Base-by-base conservation (phyloP, 129 eudicot species). In the Chrysanthemum lavandulifolium region DNA sequence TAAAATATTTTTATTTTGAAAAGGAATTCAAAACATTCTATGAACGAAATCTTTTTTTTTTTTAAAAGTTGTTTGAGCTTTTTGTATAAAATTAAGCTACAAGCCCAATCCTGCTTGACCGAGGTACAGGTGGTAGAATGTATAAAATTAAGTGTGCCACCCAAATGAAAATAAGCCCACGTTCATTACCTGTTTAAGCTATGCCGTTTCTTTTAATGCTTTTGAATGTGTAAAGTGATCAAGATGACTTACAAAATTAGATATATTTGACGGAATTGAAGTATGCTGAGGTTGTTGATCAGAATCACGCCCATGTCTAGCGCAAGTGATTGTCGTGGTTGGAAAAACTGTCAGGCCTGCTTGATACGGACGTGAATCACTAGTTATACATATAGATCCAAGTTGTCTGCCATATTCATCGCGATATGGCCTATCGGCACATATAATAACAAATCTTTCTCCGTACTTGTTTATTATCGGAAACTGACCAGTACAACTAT, bases 401-500 rank as follows among this genome's bases (percentile, higher is more conserved):
- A 79, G 57, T 55, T 86, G 23, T 47, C 75, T 62, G 7, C 88
- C 83, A 27, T 76, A 74, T 65, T 77, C 86, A 68, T 88, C 92
- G 7, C 83, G 86, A 21, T 75, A 81, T 6, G 97, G 96, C 0
- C 93, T 80, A 51, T 86, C 81, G 11, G 96, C 79, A 47, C 75
- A 74, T 15, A 86, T 23, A 6, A 85, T 74, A 65, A 67, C 18
- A 56, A 88, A 81, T 65, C 74, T 84, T 6, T 82, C 81, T 13
- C 90, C 96, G 47, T 14, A 61, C 82, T 84, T 91, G 40, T 78
- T 81, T 65, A 40, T 84, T 13, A 86, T 79, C 4, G 97, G 96
- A 75, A 91, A 81, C 47, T 73, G 80, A 59, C 97, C 97, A 0
- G 96, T 80, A 96, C 96, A 88, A 59, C 71, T 76, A 76, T 88